Conservation (phyloP, 306 rosid genomes). For the Boehmeria nivea region DNA sequence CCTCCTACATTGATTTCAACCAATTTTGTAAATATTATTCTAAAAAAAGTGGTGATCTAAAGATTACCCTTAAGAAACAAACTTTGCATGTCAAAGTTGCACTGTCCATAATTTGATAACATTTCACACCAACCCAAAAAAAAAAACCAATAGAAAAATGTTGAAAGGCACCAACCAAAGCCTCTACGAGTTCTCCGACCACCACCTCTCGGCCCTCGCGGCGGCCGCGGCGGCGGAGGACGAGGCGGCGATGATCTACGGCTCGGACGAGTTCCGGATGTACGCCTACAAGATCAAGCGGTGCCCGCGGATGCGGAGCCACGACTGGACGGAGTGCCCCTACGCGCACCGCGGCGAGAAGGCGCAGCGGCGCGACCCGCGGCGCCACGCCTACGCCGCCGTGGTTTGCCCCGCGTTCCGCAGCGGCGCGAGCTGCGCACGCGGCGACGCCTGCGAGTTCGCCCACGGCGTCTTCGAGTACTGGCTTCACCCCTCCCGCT, state of each 20-base stretch:
- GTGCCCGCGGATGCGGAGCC: slow-evolving; percentile 40
- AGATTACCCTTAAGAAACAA: too few relatives aligned
- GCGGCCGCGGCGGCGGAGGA: slow-evolving; percentile 1
- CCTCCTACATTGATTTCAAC: too few relatives aligned
- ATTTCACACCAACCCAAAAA: too few relatives aligned
- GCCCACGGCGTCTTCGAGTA: slow-evolving; percentile 57
- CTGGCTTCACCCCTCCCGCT: slow-evolving; percentile 51
- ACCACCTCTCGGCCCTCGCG: background rate
- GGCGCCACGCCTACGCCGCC: slow-evolving; percentile 29
- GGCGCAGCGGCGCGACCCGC: slow-evolving; percentile 51
- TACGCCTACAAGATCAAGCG: slow-evolving; percentile 42
- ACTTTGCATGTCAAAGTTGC: too few relatives aligned
- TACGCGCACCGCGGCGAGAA: slow-evolving; percentile 54
- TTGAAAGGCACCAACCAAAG: slow-evolving; percentile 4
- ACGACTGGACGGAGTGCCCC: slow-evolving; percentile 57
- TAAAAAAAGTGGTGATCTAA: too few relatives aligned
- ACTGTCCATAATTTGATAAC: too few relatives aligned
- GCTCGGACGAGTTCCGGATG: slow-evolving; percentile 55
- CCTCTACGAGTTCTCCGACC: slow-evolving; percentile 2
- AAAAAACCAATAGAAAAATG: too few relatives aligned
- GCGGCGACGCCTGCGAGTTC: slow-evolving; percentile 37
- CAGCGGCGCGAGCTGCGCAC: slow-evolving; percentile 31
- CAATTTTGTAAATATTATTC: too few relatives aligned
- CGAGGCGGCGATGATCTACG: slow-evolving; percentile 15
- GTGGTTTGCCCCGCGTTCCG: slow-evolving; percentile 38